Evolutionary conservation across 257 asterid species (phyloP).

Genomic region (Osmanthus fragrans): DNA sequence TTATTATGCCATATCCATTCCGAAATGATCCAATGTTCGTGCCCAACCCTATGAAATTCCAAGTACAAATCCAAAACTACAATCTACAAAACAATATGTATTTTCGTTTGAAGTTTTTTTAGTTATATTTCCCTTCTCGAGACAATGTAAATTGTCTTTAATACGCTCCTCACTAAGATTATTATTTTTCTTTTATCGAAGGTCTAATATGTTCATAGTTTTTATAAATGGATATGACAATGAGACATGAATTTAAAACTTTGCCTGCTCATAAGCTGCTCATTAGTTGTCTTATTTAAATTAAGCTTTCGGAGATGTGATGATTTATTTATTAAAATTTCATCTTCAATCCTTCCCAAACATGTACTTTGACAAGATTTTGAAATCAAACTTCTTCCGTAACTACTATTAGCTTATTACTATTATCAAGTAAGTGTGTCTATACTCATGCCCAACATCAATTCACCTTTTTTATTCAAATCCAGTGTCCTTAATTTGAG

Average conservation of each 20-base stretch:
- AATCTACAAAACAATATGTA: not conserved
- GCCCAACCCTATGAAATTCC: not conserved
- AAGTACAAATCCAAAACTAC: not conserved
- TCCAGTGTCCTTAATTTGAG: not conserved
- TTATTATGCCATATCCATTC: not conserved
- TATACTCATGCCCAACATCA: not conserved
- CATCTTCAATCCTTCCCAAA: not conserved
- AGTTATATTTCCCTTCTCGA: not conserved
- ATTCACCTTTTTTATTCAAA: not conserved
- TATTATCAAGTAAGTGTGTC: not conserved
- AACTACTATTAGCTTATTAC: not conserved
- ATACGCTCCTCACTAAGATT: too few relatives aligned
- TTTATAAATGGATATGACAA: too few relatives aligned
- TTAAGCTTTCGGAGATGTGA: too few relatives aligned
- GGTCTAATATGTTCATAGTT: too few relatives aligned
- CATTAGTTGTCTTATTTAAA: too few relatives aligned
- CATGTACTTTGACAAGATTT: not conserved
- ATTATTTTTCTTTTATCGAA: too few relatives aligned
- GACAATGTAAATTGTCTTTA: not conserved
- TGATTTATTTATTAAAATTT: not conserved
- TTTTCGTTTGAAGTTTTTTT: not conserved
- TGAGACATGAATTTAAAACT: too few relatives aligned
- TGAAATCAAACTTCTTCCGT: not conserved
- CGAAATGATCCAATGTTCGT: not conserved
- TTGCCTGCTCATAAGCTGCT: too few relatives aligned